phyloP scores from a whole-genome alignment of 352 stramenopile genomes.

The Pelagophyceae sp. region DNA sequence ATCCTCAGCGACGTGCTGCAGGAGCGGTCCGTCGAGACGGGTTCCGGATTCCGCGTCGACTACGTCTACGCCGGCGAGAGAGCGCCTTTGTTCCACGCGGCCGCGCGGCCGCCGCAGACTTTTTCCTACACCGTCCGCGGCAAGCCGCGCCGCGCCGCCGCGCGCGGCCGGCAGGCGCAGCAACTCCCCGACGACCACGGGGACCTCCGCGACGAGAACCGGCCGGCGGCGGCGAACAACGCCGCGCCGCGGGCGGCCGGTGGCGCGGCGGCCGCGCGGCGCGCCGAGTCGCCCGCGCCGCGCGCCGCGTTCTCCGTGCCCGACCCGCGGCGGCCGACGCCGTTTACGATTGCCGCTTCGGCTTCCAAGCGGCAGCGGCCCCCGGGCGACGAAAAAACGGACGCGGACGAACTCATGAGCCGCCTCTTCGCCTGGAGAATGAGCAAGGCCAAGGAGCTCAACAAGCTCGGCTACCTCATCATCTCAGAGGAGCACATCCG shows the following conservation, averaged over 20 bases:
- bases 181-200: not conserved
- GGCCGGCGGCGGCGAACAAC: too few species aligned
- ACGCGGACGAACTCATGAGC: not conserved
- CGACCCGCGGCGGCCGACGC: too few species aligned
- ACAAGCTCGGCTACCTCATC: not conserved
- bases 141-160: not conserved
- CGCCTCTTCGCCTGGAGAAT: not conserved
- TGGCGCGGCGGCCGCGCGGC: not conserved
- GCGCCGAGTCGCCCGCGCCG: not conserved
- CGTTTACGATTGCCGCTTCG: not conserved
- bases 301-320: not conserved
- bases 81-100: constrained; percentile 32
- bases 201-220: too few species aligned
- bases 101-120: not conserved
- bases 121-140: not conserved
- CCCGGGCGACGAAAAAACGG: not conserved
- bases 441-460: not conserved
- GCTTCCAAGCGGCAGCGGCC: not conserved
- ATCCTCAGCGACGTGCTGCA: constrained; percentile 52
- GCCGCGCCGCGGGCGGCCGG: too few species aligned
- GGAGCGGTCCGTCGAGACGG: constrained; percentile 41
- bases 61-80: constrained; percentile 44
- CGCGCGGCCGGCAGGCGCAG: not conserved
- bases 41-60: constrained; percentile 41
- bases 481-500: constrained; percentile 13